Evolutionary conservation across 2,329 filamentous ascomycete species (phyloP).

Genomic region (Rhinocladiella mackenziei): DNA sequence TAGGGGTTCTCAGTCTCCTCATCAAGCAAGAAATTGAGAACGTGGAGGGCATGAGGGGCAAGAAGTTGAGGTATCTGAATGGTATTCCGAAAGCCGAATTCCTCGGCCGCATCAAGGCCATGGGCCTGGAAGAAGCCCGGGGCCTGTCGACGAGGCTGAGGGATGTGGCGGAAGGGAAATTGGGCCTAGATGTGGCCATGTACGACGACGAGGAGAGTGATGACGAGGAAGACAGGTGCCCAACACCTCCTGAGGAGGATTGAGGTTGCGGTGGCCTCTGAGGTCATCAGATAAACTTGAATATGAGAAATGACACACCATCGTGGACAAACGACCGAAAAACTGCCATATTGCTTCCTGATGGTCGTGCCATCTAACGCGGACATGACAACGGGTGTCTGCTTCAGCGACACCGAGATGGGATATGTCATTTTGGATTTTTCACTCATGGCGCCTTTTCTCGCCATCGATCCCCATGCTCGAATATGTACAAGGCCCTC

Average conservation of each 20-base stretch:
- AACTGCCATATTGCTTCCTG: no score
- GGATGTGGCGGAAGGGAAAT: constrained; percentile 4
- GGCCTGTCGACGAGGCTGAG: constrained; percentile 6
- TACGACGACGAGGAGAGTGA: constrained; percentile 21
- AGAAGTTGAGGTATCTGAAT: constrained; percentile 8
- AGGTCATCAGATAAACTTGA: no score
- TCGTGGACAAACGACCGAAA: no score
- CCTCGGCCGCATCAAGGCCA: background rate
- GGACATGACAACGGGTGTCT: no score
- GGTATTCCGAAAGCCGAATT: constrained; percentile 9
- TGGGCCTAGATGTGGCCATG: constrained; percentile 5
- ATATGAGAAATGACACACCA: no score
- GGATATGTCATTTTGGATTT: background rate
- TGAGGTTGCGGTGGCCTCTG: no score
- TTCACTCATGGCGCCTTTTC: constrained; percentile 1
- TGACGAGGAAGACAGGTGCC: constrained; percentile 5
- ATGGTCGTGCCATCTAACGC: no score
- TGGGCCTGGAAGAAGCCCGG: background rate
- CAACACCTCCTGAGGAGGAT: constrained; percentile 10
- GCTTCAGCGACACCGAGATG: no score
- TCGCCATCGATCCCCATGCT: constrained; percentile 2
- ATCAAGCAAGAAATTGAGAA: constrained; percentile 3
- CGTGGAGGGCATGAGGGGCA: constrained; percentile 10
- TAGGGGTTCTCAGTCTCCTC: background rate
- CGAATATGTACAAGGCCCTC: constrained; percentile 12